Evolutionary conservation across 2,329 filamentous ascomycete genomes (phyloP).

Genomic region (Aphanocladium album): DNA sequence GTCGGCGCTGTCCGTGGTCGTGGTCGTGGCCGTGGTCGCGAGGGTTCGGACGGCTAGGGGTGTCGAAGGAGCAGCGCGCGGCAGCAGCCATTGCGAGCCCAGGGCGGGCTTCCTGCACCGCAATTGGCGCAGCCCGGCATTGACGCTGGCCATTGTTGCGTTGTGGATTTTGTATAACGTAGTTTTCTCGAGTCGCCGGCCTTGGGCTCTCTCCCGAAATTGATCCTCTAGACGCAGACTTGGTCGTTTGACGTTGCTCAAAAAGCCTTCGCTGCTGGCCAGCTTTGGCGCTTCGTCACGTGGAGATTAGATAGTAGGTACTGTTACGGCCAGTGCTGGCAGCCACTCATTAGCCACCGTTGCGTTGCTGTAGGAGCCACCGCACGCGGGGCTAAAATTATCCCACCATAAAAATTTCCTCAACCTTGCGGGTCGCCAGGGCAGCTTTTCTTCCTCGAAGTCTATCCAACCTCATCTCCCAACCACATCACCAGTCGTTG

Average conservation of each 20-base stretch:
- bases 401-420: constrained; percentile 31
- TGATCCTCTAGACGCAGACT: constrained; percentile 14
- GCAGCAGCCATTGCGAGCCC: constrained; percentile 27
- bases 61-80: constrained; percentile 2
- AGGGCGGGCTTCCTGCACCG: constrained; percentile 28
- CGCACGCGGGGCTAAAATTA: constrained; percentile 30
- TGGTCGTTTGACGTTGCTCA: constrained; percentile 1
- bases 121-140: constrained; percentile 31
- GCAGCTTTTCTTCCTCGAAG: constrained; percentile 24
- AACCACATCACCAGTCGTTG: constrained; percentile 21
- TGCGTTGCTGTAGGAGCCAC: constrained; percentile 21
- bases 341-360: constrained; percentile 19
- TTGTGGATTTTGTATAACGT: not conserved
- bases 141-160: constrained; percentile 31
- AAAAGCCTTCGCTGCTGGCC: constrained; percentile 9
- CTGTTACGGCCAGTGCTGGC: not conserved
- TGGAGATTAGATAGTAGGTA: constrained; percentile 18
- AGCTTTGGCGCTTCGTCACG: constrained; percentile 20
- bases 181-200: not conserved
- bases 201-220: not conserved
- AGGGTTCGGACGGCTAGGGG: constrained; percentile 14
- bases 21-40: not conserved
- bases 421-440: not conserved
- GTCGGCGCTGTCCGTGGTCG: not conserved
- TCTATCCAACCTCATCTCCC: constrained; percentile 20